phyloP scores from a whole-genome alignment of 192 early-diverging fungal species.

The Geosiphon pyriformis region DNA sequence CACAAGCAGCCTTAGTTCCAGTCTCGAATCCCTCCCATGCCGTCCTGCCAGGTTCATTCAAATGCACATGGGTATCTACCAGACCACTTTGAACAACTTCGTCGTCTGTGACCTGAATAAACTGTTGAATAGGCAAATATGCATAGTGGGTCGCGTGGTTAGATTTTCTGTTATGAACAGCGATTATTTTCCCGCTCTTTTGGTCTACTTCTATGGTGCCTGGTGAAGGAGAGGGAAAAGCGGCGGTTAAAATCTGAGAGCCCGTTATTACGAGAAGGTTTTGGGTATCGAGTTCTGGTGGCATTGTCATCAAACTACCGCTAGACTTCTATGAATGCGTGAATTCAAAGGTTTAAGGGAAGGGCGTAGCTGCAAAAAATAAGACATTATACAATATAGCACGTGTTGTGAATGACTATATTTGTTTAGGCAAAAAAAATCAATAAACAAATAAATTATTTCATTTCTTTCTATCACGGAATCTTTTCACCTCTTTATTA shows the following conservation, averaged over 20 bases:
- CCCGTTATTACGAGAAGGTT: constrained; percentile 29
- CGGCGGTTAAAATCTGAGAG: constrained; percentile 36
- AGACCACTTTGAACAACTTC: constrained; percentile 64
- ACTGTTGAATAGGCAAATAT: constrained; percentile 32
- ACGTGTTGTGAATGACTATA: too few species aligned
- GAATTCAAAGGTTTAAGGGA: too few species aligned
- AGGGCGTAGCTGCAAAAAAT: too few species aligned
- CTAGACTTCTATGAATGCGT: too few species aligned
- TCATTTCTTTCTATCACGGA: too few species aligned
- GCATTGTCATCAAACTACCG: too few species aligned
- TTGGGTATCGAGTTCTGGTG: too few species aligned
- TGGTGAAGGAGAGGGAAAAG: constrained; percentile 38
- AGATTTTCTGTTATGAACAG: constrained; percentile 34
- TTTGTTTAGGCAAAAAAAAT: too few species aligned
- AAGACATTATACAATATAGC: too few species aligned
- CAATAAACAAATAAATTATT: too few species aligned
- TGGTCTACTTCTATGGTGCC: constrained; percentile 55
- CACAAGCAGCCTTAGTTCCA: constrained; percentile 74
- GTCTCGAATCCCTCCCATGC: constrained; percentile 81
- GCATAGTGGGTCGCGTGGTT: constrained; percentile 32
- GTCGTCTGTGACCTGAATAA: constrained; percentile 48
- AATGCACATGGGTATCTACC: constrained; percentile 77
- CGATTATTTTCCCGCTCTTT: constrained; percentile 44
- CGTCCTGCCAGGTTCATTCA: constrained; percentile 82
- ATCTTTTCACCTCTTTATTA: too few species aligned